Evolutionary conservation across 2,329 filamentous ascomycete genomes (phyloP), one percentile per base, ranked within the genome.

Genomic region (Colletotrichum liaoningense): DNA sequence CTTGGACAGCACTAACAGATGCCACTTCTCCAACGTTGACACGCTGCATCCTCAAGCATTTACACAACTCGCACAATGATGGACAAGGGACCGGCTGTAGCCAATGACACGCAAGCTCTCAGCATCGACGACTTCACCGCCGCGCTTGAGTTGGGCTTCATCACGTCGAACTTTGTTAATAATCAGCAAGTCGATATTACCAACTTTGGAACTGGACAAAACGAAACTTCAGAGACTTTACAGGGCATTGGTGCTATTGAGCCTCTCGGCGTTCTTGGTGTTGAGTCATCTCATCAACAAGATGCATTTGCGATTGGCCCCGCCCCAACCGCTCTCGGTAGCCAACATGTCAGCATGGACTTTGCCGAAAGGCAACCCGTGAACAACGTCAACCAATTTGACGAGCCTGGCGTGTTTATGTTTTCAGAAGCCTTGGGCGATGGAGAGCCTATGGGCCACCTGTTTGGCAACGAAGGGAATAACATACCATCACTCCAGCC

Each of bases 81-180:
- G 70, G 66, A 73, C 70, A 62, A 60, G 67, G 55, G n/a, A 16
- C 19, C 35, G 24, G 46, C 8, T 7, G 19, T 26, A 56, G 33
- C 67, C 42, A 70, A 73, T 69, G 60, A 35, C 9, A 65, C 16
- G 46, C 60, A 65, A 42, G 33, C 67, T 19, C 30, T 35, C 35
- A 28, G 33, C n/a, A 30, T 65, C 3, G 70, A 62, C 38, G 70
- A 73, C 56, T 56, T 56, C 67, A 65, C 60, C 60, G 69, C 65
- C 52, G 46, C 67, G 1, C 35, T 65, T 9, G 70, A 65, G 24
- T 62, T 70, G 19, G 42, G 42, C 9, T 24, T 60, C 14, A 60
- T 70, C 11, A 65, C 35, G 9, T 52, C 70, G 11, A 55, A 62
- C 8, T 65, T 62, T 22, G 26, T 38, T 8, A 49, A 57, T 33